These are phyloP conservation scores for Sicyos baderoa DNA, from an alignment of 306 rosid species.

Conservation along the genomic window DNA sequence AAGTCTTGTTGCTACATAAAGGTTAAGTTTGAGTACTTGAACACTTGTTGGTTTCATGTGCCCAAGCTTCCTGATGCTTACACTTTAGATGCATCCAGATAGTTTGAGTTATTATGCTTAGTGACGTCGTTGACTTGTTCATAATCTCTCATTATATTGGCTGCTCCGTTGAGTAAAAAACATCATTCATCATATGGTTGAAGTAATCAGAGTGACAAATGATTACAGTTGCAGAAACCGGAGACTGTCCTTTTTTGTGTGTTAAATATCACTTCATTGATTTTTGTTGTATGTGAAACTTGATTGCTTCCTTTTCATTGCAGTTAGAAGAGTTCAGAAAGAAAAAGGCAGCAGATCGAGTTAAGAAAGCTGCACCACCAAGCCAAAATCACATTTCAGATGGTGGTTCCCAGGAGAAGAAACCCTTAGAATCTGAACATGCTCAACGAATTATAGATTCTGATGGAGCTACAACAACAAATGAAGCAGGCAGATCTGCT, in stretches of 20 bases:
- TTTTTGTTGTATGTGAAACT: constrained; percentile 13
- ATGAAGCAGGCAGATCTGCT: constrained; percentile 32
- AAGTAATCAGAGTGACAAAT: background rate
- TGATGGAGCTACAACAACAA: constrained; percentile 65
- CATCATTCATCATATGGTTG: background rate
- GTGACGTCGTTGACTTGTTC: too few relatives aligned
- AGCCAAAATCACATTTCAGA: constrained; percentile 37
- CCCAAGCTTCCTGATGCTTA: background rate
- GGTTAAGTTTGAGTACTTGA: background rate
- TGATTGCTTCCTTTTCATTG: constrained; percentile 22
- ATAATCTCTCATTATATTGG: constrained; percentile 9
- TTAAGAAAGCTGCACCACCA: constrained; percentile 52
- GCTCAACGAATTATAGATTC: constrained; percentile 38
- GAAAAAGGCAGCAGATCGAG: constrained; percentile 80
- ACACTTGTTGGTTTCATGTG: background rate
- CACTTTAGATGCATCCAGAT: background rate
- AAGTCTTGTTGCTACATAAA: background rate
- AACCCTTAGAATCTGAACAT: constrained; percentile 50
- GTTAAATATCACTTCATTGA: background rate
- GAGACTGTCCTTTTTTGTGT: background rate
- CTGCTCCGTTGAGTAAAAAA: background rate
- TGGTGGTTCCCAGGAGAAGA: constrained; percentile 40
- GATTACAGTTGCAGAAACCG: background rate
- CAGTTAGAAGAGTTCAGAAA: constrained; percentile 94
- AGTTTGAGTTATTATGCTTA: background rate